Conservation (phyloP, 2,329 filamentous ascomycete species). For the Fusarium torreyae region DNA sequence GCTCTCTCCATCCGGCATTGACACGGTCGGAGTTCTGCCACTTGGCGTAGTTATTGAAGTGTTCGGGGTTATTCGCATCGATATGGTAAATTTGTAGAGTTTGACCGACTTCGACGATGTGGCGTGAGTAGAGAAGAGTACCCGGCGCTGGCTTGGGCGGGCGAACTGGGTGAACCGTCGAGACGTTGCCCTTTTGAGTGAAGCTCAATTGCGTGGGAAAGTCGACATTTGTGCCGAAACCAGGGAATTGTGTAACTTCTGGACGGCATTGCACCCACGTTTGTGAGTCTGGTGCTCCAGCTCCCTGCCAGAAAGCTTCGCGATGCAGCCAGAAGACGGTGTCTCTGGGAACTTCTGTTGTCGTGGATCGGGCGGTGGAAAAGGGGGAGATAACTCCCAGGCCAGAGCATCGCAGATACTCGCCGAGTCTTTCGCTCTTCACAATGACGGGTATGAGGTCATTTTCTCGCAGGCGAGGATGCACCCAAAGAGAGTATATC, state of each 20-base stretch:
- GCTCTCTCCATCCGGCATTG: constrained; percentile 49
- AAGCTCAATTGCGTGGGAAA: constrained; percentile 49
- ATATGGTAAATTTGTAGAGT: constrained; percentile 46
- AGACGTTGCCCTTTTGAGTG: constrained; percentile 49
- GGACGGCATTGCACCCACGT: constrained; percentile 47
- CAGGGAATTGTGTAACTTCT: constrained; percentile 45
- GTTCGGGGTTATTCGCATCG: constrained; percentile 44
- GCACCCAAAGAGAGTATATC: constrained; percentile 31
- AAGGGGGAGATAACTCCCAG: constrained; percentile 25
- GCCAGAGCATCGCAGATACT: constrained; percentile 28
- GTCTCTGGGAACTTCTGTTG: background rate
- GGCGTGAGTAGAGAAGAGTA: constrained; percentile 47
- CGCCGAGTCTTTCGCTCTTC: constrained; percentile 14
- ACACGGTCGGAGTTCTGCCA: constrained; percentile 52
- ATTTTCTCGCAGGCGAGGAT: constrained; percentile 22
- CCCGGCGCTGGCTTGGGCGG: constrained; percentile 48
- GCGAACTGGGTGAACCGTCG: constrained; percentile 49
- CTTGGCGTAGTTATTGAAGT: constrained; percentile 45
- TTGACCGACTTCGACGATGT: constrained; percentile 48
- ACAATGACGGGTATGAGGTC: constrained; percentile 23
- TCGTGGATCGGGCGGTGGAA: background rate
- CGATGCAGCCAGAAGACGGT: constrained; percentile 43
- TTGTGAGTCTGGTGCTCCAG: constrained; percentile 47
- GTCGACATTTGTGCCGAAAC: constrained; percentile 44
- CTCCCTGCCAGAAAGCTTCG: constrained; percentile 48